phyloP scores from a whole-genome alignment of 2,329 filamentous ascomycete genomes.

The Gnomoniopsis smithogilvyi region DNA sequence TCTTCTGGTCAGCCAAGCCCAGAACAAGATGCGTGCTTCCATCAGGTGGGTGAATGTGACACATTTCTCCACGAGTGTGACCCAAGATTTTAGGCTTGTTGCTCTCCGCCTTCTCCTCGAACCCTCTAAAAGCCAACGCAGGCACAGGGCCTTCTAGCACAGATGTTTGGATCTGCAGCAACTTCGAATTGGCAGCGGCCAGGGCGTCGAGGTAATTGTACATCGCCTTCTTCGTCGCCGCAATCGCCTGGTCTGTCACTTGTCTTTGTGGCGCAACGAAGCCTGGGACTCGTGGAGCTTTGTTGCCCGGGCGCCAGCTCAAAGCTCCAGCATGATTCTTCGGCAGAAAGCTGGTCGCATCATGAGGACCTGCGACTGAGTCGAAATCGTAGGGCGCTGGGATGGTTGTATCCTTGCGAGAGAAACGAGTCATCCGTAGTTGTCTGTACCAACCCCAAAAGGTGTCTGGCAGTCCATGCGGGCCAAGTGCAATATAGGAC shows the following conservation, averaged over 20 bases:
- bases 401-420: slow-evolving; percentile 23
- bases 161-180: slow-evolving; percentile 27
- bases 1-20: slow-evolving; percentile 33
- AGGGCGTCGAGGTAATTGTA: slow-evolving; percentile 24
- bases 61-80: slow-evolving; percentile 29
- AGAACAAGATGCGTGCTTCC: slow-evolving; percentile 36
- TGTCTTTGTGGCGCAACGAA: slow-evolving; percentile 38
- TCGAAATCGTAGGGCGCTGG: slow-evolving; percentile 22
- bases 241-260: slow-evolving; percentile 23
- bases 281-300: slow-evolving; percentile 24
- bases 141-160: slow-evolving; percentile 29
- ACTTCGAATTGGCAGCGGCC: slow-evolving; percentile 24
- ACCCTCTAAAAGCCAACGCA: slow-evolving; percentile 25
- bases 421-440: slow-evolving; percentile 17
- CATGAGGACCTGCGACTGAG: slow-evolving; percentile 13
- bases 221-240: slow-evolving; percentile 21
- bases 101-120: slow-evolving; percentile 16
- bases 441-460: slow-evolving; percentile 17
- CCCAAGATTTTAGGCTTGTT: slow-evolving; percentile 12
- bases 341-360: slow-evolving; percentile 16
- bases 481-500: slow-evolving; percentile 10
- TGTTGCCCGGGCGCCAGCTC: slow-evolving; percentile 16
- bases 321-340: background rate
- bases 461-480: slow-evolving; percentile 11
- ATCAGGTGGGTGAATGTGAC: slow-evolving; percentile 35